Evolutionary conservation across 805 yeast genomes (phyloP).

Genomic region (Yamadazyma olivae): DNA sequence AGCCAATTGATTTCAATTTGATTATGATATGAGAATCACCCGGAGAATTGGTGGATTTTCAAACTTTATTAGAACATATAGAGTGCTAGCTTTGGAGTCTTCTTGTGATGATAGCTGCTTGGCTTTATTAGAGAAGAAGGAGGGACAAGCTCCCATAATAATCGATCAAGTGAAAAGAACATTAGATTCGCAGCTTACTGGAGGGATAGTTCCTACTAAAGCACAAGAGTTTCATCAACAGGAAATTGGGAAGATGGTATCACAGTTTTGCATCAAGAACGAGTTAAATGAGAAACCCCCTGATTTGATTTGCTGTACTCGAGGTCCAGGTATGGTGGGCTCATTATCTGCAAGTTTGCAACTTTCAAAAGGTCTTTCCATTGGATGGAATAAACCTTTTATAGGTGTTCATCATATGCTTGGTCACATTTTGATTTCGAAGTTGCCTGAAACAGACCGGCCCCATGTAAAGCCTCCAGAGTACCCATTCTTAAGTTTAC

Average conservation of each 20-base stretch:
- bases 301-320: slow-evolving; percentile 81
- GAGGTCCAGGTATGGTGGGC: slow-evolving; percentile 98
- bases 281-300: slow-evolving; percentile 40
- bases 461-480: slow-evolving; percentile 31
- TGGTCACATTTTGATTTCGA: slow-evolving; percentile 71
- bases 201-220: slow-evolving; percentile 86
- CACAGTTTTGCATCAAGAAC: slow-evolving; percentile 38
- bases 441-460: slow-evolving; percentile 11
- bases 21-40: slow-evolving; percentile 1
- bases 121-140: slow-evolving; percentile 59
- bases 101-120: slow-evolving; percentile 97
- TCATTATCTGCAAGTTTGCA: slow-evolving; percentile 80
- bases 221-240: slow-evolving; percentile 80
- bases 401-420: slow-evolving; percentile 96
- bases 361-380: slow-evolving; percentile 77
- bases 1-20: too few species aligned
- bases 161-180: slow-evolving; percentile 64
- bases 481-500: slow-evolving; percentile 70
- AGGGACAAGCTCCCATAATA: slow-evolving; percentile 36
- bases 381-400: slow-evolving; percentile 74
- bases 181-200: slow-evolving; percentile 58
- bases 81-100: slow-evolving; percentile 82
- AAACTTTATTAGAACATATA: slow-evolving; percentile 40
- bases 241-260: slow-evolving; percentile 50
- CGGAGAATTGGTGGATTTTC: too few species aligned